Base-by-base conservation (phyloP, 1,284 basidiomycete species). In the Puccinia hordei region DNA sequence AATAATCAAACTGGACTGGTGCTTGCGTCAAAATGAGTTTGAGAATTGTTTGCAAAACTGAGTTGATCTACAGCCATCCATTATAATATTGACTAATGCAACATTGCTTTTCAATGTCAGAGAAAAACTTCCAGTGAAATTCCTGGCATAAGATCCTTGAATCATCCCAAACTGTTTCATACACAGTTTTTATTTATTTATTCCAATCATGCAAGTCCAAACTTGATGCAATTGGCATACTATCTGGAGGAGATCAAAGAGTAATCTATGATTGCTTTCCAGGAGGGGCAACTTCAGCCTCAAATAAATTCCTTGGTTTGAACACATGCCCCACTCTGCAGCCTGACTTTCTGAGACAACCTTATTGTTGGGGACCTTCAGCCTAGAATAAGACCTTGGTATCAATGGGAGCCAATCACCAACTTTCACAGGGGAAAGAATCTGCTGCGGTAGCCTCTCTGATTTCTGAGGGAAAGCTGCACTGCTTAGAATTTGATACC, bases 301-400 rank as follows among this genome's bases (percentile, higher is more conserved):
- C 3, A 87, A 86, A 85, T 88, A 88, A 88, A 10, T 86, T 85
- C 87, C 87, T 82, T 88, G 88, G 0, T 88, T 61, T 0, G 82
- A 68, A 6, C 84, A 83, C 85, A 87, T 88, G 0, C 88, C 88
- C 88, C 87, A 89, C 82, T 89, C 87, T 19, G 87, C 87, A 27
- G 87, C 85, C 81, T 89, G 87, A 0, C 85, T 81, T 81, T 84
- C 88, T 0, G 86, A 41, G 4, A 41, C 38, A 41, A 41, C 6
- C 12, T 41, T 4, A 4, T 41, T 12, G 12, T 41, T 41, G 87
- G 86, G 86, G 6, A 66, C 80, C 38, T 86, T 66, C 0, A 79
- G 27, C 27, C 84, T 79, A 0, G 82, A 76, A 13, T 82, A 83
- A 49, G 85, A 84, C 13, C 61, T 41, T 1, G 73, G 27, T 71